These are phyloP conservation scores for Fusarium aywerte DNA, from an alignment of 2,329 filamentous ascomycete species.

Conservation along the genomic window DNA sequence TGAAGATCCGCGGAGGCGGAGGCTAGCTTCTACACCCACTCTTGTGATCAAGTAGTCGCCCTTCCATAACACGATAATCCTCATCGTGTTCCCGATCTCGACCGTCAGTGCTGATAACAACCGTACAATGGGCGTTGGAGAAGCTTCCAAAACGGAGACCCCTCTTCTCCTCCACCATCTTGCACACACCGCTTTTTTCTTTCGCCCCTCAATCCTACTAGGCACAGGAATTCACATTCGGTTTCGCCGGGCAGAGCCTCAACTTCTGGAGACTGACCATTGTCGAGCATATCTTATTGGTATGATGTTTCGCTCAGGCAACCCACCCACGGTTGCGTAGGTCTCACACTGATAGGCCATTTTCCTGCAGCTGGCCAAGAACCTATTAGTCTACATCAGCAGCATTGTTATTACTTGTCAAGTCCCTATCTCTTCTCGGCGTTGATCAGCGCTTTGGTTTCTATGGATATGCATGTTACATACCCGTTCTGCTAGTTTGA, in stretches of 20 bases:
- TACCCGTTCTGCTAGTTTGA: slow-evolving; percentile 16
- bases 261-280: slow-evolving; percentile 24
- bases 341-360: slow-evolving; percentile 7
- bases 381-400: background rate
- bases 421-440: slow-evolving; percentile 9
- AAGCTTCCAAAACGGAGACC: slow-evolving; percentile 26
- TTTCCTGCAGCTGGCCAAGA: background rate
- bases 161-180: slow-evolving; percentile 43
- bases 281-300: slow-evolving; percentile 3
- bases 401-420: slow-evolving; percentile 10
- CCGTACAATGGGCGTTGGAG: slow-evolving; percentile 13
- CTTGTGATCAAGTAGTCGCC: slow-evolving; percentile 11
- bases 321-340: slow-evolving; percentile 8
- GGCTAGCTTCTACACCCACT: slow-evolving; percentile 18
- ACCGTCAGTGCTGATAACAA: slow-evolving; percentile 22
- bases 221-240: slow-evolving; percentile 8
- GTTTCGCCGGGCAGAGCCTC: slow-evolving; percentile 34
- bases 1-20: slow-evolving; percentile 33
- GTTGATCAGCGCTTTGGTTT: slow-evolving; percentile 1
- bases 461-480: slow-evolving; percentile 11
- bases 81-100: slow-evolving; percentile 23
- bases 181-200: slow-evolving; percentile 45
- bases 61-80: slow-evolving; percentile 5
- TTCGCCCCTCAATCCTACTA: slow-evolving; percentile 20
- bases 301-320: slow-evolving; percentile 1